phyloP scores from a whole-genome alignment of 2,329 filamentous ascomycete genomes.

The Boeremia lycopersici region DNA sequence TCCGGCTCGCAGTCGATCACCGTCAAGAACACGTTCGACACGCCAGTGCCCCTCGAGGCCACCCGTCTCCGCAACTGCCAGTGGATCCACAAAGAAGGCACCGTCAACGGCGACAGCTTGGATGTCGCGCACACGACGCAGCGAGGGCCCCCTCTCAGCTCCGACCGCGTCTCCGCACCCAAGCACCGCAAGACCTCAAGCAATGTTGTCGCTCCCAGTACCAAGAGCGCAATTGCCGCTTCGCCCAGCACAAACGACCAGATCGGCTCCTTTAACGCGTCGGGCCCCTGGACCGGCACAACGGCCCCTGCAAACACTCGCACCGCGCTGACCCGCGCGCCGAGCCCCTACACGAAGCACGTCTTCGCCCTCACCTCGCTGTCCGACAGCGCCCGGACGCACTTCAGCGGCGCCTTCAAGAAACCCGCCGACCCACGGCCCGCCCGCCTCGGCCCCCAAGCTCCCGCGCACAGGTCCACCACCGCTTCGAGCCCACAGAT shows the following conservation, averaged over 20 bases:
- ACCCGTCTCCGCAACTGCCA: conserved; percentile 25
- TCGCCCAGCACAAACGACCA: background rate
- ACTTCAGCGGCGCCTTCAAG: background rate
- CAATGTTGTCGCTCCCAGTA: background rate
- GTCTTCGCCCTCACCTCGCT: conserved; percentile 4
- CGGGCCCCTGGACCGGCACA: conserved; percentile 1
- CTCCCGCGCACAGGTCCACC: too few relatives aligned
- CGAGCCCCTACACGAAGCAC: conserved; percentile 7
- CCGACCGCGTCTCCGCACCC: background rate
- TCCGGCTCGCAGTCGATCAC: background rate
- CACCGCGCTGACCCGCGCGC: background rate
- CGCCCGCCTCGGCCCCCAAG: conserved; percentile 3
- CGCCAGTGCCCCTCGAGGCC: background rate
- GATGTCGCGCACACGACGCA: conserved; percentile 21
- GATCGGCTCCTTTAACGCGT: background rate
- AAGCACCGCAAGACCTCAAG: conserved; percentile 2
- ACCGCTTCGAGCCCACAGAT: background rate
- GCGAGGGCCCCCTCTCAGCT: conserved; percentile 6
- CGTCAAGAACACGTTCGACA: background rate
- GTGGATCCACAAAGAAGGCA: conserved; percentile 32
- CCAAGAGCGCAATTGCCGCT: background rate
- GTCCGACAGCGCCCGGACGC: background rate
- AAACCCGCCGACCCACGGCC: background rate
- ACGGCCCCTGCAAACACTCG: background rate
- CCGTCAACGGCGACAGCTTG: conserved; percentile 20